Evolutionary conservation across 139 green algal species (phyloP).

Genomic region (Prasinococcaceae sp.): DNA sequence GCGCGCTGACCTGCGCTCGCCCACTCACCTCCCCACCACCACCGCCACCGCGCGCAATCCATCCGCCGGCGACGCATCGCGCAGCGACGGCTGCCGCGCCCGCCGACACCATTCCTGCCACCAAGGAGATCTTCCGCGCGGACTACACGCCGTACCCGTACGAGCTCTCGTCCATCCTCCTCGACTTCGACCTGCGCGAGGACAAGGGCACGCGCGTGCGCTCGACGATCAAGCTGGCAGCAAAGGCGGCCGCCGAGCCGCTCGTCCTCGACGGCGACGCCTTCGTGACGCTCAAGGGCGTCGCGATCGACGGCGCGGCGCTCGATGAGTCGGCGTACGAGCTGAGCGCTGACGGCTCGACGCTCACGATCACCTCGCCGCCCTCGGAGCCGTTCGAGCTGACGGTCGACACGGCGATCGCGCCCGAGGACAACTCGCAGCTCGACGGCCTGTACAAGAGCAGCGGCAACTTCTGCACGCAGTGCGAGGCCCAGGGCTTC

Average conservation of each 20-base stretch:
- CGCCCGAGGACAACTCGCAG: constrained; percentile 79
- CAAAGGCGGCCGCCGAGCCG: background rate
- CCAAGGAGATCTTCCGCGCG: constrained; percentile 16
- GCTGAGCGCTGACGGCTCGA: background rate
- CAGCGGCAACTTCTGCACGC: constrained; percentile 89
- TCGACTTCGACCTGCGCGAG: constrained; percentile 4
- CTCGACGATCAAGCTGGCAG: background rate
- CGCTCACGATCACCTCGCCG: constrained; percentile 17
- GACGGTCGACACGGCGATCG: constrained; percentile 53
- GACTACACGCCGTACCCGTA: constrained; percentile 15
- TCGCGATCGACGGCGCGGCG: constrained; percentile 11
- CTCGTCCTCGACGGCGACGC: constrained; percentile 8
- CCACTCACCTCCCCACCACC: too few species aligned
- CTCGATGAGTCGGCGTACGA: constrained; percentile 12
- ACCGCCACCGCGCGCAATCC: too few species aligned
- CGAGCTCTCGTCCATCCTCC: background rate
- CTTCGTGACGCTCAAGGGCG: background rate
- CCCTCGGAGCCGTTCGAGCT: constrained; percentile 37
- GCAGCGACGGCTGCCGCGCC: background rate
- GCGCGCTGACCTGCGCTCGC: too few species aligned
- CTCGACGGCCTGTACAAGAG: constrained; percentile 94
- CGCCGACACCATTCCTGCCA: background rate
- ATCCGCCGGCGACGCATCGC: too few species aligned
- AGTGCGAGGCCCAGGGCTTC: constrained; percentile 98
- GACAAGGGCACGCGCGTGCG: constrained; percentile 6